Conservation (phyloP, 148 eudicot genomes). For the Pharnaceum exiguum region DNA sequence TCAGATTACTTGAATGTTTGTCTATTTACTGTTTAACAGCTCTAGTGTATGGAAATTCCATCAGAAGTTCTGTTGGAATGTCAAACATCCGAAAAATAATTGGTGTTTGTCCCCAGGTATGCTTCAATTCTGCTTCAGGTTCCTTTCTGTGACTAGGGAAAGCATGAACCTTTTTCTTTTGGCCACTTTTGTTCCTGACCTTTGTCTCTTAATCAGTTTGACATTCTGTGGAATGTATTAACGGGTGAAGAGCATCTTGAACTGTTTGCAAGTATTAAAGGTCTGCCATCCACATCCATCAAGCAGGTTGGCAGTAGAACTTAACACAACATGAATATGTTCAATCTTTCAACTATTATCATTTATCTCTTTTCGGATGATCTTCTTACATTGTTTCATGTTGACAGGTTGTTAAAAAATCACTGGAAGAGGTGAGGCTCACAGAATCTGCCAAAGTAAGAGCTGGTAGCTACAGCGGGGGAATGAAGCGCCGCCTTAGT, state of each 20-base stretch:
- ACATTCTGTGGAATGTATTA: conserved; percentile 79
- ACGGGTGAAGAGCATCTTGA: conserved; percentile 82
- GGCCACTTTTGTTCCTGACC: neutral
- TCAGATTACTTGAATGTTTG: neutral
- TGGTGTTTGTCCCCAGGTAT: conserved; percentile 95
- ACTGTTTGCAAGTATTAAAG: conserved; percentile 81
- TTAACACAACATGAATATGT: neutral
- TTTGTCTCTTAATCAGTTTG: conserved; percentile 44
- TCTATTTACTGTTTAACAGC: conserved; percentile 39
- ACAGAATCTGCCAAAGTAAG: conserved; percentile 57
- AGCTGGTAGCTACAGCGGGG: conserved; percentile 84
- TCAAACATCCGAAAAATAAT: conserved; percentile 70
- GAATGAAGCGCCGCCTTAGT: conserved; percentile 98
- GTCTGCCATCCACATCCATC: conserved; percentile 59
- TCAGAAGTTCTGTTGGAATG: conserved; percentile 72
- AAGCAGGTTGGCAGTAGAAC: conserved; percentile 30
- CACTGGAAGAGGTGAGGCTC: conserved; percentile 67
- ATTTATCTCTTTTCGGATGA: too few species aligned
- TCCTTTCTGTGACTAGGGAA: neutral
- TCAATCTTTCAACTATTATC: neutral
- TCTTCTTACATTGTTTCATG: neutral
- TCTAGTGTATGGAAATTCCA: conserved; percentile 63
- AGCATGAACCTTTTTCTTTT: neutral
- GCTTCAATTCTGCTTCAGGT: neutral
- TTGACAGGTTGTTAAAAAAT: conserved; percentile 44